phyloP scores from a whole-genome alignment of 441 rosid genomes.

The Brassica balearica region DNA sequence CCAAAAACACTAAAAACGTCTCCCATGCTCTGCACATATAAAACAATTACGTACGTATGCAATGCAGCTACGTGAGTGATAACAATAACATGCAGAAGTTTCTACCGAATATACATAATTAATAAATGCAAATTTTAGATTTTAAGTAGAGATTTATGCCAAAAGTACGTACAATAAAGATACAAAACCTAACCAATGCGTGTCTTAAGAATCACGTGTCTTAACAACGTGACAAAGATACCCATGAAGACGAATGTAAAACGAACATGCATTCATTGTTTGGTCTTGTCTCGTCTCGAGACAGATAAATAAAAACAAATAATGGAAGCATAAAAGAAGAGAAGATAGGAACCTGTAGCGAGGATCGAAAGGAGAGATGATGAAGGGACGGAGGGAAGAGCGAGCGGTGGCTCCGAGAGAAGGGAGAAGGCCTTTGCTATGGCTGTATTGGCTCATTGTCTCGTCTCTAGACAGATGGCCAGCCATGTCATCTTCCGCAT shows the following conservation, averaged over 20 bases:
- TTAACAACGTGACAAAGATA: background rate
- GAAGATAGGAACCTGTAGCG: conserved; percentile 58
- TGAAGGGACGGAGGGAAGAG: conserved; percentile 54
- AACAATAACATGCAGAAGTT: background rate
- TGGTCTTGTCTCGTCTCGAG: background rate
- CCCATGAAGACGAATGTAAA: background rate
- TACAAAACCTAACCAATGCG: background rate
- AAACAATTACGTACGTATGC: conserved; percentile 1
- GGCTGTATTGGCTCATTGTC: conserved; percentile 50
- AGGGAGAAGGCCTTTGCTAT: conserved; percentile 65
- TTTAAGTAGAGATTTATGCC: background rate
- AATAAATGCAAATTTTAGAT: background rate
- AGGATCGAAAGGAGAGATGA: conserved; percentile 70
- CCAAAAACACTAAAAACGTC: conserved; percentile 70
- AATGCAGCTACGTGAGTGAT: background rate
- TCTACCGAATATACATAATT: background rate
- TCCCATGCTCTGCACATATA: conserved; percentile 61
- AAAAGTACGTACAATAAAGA: background rate
- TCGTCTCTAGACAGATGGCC: conserved; percentile 20
- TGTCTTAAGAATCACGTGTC: background rate
- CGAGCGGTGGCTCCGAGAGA: conserved; percentile 66
- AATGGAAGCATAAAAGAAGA: background rate
- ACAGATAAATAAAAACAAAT: background rate
- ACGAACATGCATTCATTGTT: background rate
- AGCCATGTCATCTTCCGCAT: conserved; percentile 24